A percentile compares a stretch with the other conserved stretches of the same genome.
Conservation (phyloP, 768 basidiomycete genomes). For the Lepiota subincarnata region DNA sequence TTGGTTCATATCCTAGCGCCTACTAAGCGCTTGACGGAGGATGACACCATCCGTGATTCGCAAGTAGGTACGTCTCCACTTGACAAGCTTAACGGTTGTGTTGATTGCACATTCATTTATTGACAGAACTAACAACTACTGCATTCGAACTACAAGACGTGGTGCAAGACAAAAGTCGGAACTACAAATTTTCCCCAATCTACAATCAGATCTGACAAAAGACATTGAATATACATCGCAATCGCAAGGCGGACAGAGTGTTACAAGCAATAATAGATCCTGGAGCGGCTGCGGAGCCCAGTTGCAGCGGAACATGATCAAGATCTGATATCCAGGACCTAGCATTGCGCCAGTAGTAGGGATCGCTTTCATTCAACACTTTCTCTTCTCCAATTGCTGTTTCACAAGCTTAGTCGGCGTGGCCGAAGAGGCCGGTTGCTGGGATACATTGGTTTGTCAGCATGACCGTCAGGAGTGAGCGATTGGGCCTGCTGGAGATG, state of each 20-base stretch:
- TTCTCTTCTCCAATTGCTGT: too few relatives aligned
- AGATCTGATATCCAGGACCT: too few relatives aligned
- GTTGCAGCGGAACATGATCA: slow-evolving; percentile 62
- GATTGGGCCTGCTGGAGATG: too few relatives aligned
- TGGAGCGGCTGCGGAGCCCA: slow-evolving; percentile 70
- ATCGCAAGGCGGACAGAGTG: slow-evolving; percentile 60
- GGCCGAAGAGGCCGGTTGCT: too few relatives aligned
- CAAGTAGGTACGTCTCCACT: slow-evolving; percentile 60
- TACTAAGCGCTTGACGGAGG: slow-evolving; percentile 81
- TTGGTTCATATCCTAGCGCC: slow-evolving; percentile 84
- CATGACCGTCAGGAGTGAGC: too few relatives aligned
- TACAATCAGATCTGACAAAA: slow-evolving; percentile 82
- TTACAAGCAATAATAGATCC: slow-evolving; percentile 69
- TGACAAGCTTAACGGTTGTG: neutral
- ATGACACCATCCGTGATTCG: slow-evolving; percentile 74
- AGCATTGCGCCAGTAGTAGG: too few relatives aligned
- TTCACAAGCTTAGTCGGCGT: too few relatives aligned
- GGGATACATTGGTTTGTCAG: too few relatives aligned
- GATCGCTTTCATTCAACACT: too few relatives aligned
- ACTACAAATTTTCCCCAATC: slow-evolving; percentile 70
- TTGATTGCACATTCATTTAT: neutral
- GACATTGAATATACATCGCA: slow-evolving; percentile 60
- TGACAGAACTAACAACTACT: slow-evolving; percentile 83
- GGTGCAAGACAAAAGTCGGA: slow-evolving; percentile 82
- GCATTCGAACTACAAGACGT: slow-evolving; percentile 84